Base-by-base conservation (phyloP, 306 rosid species). In the Dalbergia oliveri region DNA sequence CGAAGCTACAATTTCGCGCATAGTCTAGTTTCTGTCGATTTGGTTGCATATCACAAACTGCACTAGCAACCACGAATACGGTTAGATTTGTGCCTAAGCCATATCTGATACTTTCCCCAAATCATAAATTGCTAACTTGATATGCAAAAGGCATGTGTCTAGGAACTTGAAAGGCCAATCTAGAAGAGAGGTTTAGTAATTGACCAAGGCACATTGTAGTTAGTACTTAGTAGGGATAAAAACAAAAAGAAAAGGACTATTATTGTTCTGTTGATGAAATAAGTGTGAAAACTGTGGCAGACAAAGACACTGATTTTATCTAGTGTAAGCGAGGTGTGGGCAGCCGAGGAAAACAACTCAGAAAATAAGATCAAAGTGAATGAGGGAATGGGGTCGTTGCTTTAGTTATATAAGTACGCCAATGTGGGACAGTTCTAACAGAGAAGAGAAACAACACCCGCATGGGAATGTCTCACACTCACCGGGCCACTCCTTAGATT, bases 391-490 rank as follows among this genome's bases (percentile, higher is more conserved):
- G 83, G 69, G 67, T 37, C 15, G 7, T 44, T 45, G 69, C 31
- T 23, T 16, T 54, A 35, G 47, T 35, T 37, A 26, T 4, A 63
- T 49, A 37, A 66, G 73, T 8, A 65, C 31, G 73, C 8, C 5
- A 18, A 51, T 53, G 54, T 62, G 47, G 61, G 66, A 66, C 74
- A 53, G 49, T 39, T 14, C 43, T 39, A 69, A 35, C 61, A 50
- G 35, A 47, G 43, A 59, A 80, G 44, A 54, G 15, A 53, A 81
- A 35, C 45, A 16, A 64, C 58, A 39, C 49, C 64, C 77, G 73
- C 92, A 83, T 88, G 89, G 84, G 78, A 86, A 50, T 89, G 94
- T 87, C 86, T 75, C 88, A 56, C 67, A 44, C 82, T 86, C 19
- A 81, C 86, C 84, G 72, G 88, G 88, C 94, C 87, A 83, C 44